Evolutionary conservation across 352 stramenopile species (phyloP).

Genomic region (Globisporangium canariense): DNA sequence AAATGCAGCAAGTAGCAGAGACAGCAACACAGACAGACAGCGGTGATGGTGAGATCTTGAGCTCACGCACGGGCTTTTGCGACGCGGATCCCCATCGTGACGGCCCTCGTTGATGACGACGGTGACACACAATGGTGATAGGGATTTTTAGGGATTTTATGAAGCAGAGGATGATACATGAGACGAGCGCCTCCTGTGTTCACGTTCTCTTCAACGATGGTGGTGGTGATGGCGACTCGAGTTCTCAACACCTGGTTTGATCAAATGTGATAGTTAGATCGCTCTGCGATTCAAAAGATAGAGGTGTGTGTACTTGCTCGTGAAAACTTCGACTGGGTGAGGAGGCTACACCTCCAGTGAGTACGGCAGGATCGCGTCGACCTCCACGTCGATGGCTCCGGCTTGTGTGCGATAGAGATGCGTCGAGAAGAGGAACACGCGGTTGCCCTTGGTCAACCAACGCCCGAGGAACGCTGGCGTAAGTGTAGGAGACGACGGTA

Average conservation of each 20-base stretch:
- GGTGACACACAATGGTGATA: background rate
- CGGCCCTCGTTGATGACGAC: background rate
- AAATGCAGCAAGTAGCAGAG: constrained; percentile 13
- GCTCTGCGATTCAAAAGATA: background rate
- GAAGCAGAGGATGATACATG: constrained; percentile 8
- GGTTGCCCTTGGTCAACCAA: constrained; percentile 8
- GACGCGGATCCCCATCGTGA: background rate
- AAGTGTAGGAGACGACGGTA: background rate
- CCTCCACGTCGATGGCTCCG: constrained; percentile 12
- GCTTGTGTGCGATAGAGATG: constrained; percentile 13
- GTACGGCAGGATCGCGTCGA: constrained; percentile 20
- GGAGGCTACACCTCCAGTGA: background rate
- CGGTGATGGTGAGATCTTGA: background rate
- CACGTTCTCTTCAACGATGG: background rate
- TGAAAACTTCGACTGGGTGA: background rate
- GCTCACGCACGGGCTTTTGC: background rate
- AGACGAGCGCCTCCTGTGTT: background rate
- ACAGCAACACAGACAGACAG: background rate
- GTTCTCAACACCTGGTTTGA: background rate
- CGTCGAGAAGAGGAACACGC: constrained; percentile 19
- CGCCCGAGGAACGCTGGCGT: constrained; percentile 14
- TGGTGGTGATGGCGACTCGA: background rate
- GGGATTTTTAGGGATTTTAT: constrained; percentile 5
- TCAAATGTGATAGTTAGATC: constrained; percentile 11
- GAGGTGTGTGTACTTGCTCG: background rate